Evolutionary conservation across 306 rosid species (phyloP).

Genomic region (Cicer arietinum): DNA sequence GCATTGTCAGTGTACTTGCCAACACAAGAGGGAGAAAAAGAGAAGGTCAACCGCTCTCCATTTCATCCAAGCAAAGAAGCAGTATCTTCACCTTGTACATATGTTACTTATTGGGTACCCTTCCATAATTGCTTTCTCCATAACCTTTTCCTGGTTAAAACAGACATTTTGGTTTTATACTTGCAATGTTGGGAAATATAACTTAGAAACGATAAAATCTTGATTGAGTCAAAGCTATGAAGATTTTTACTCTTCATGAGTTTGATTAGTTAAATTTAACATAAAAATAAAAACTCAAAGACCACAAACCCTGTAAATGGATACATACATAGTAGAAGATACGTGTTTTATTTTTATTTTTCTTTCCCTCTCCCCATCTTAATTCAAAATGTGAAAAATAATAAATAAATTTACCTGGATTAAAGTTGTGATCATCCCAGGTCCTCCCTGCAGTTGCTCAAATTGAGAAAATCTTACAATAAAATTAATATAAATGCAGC

Average conservation of each 20-base stretch:
- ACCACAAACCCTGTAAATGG: slow-evolving; percentile 12
- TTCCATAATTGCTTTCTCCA: slow-evolving; percentile 67
- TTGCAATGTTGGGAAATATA: slow-evolving; percentile 5
- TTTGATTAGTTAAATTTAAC: slow-evolving; percentile 17
- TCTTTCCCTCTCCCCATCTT: background rate
- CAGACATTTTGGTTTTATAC: slow-evolving; percentile 9
- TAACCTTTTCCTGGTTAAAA: slow-evolving; percentile 66
- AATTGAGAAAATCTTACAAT: slow-evolving; percentile 30
- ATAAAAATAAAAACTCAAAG: slow-evolving; percentile 16
- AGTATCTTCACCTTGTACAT: slow-evolving; percentile 46
- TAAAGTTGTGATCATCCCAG: slow-evolving; percentile 74
- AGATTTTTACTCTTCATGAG: slow-evolving; percentile 7
- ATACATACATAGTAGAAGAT: background rate
- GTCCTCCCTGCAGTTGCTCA: slow-evolving; percentile 58
- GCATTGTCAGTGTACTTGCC: background rate
- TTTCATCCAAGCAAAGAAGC: slow-evolving; percentile 12
- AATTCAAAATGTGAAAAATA: slow-evolving; percentile 26
- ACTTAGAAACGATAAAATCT: slow-evolving; percentile 30
- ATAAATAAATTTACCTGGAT: slow-evolving; percentile 62
- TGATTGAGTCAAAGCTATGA: slow-evolving; percentile 14
- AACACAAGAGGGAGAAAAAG: background rate
- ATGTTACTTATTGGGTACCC: slow-evolving; percentile 55
- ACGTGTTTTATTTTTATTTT: background rate
- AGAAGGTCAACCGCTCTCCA: background rate
- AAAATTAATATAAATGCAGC: slow-evolving; percentile 31